Conservation (phyloP, 148 eudicot species). For the Fagopyrum esculentum region DNA sequence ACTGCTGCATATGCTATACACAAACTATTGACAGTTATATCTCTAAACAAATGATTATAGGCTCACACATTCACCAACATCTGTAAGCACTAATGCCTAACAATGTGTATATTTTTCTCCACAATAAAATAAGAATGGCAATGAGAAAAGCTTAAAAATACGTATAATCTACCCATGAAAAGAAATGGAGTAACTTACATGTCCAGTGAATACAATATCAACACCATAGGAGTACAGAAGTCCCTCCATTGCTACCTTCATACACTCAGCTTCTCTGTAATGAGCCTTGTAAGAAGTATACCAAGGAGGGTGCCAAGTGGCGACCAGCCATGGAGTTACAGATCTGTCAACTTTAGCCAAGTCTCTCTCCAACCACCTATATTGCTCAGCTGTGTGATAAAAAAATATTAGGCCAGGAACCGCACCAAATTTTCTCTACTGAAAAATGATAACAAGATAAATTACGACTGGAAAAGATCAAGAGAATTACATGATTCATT, state of each 20-base stretch:
- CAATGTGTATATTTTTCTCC: neutral
- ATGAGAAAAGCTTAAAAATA: neutral
- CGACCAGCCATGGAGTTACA: slow-evolving; percentile 88
- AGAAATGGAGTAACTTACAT: slow-evolving; percentile 42
- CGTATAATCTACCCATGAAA: neutral
- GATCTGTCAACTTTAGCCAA: slow-evolving; percentile 68
- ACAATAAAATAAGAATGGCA: neutral
- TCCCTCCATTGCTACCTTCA: slow-evolving; percentile 95
- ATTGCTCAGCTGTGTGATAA: slow-evolving; percentile 61
- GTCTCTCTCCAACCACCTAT: slow-evolving; percentile 91
- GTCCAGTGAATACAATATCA: slow-evolving; percentile 86
- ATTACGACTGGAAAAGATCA: neutral
- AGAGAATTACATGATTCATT: slow-evolving; percentile 54
- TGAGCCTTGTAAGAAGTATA: slow-evolving; percentile 78
- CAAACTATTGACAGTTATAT: neutral
- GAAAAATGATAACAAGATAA: neutral
- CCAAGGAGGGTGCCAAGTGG: slow-evolving; percentile 96
- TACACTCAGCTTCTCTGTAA: slow-evolving; percentile 91
- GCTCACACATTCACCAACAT: neutral
- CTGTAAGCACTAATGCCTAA: neutral
- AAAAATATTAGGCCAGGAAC: neutral
- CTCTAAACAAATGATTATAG: neutral
- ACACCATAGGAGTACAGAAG: slow-evolving; percentile 62
- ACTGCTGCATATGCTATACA: neutral
- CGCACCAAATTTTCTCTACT: neutral